Conservation (phyloP, 306 rosid species). For the Malus sieversii region DNA sequence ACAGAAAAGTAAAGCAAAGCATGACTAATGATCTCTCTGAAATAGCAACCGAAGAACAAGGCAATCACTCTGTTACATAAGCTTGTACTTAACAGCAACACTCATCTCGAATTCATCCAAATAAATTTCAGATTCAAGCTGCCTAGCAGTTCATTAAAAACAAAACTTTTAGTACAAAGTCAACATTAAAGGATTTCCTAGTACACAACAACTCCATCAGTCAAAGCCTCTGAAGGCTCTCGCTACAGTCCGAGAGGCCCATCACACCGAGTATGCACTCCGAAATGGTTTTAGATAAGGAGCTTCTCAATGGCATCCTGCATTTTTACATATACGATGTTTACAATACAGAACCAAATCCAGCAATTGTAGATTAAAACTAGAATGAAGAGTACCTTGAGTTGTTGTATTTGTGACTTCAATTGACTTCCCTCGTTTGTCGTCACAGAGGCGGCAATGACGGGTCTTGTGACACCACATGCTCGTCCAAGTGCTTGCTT, state of each 20-base stretch:
- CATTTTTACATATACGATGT: not conserved
- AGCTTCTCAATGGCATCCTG: constrained; percentile 98
- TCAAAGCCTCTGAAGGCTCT: constrained; percentile 77
- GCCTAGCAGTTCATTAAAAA: constrained; percentile 2
- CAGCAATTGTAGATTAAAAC: not conserved
- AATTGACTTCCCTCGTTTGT: constrained; percentile 88
- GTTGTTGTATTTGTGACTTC: constrained; percentile 78
- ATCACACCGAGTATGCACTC: constrained; percentile 47
- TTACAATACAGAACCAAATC: constrained; percentile 13
- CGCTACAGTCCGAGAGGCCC: constrained; percentile 58
- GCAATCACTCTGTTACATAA: constrained; percentile 7
- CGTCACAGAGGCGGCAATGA: constrained; percentile 84
- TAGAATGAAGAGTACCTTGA: constrained; percentile 43
- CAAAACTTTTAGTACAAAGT: constrained; percentile 14
- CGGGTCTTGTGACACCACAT: constrained; percentile 87
- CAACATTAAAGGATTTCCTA: constrained; percentile 25
- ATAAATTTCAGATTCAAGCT: constrained; percentile 12
- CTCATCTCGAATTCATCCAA: constrained; percentile 11
- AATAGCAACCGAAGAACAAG: not conserved
- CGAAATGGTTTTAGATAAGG: constrained; percentile 41
- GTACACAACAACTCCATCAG: constrained; percentile 49
- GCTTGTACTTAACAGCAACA: constrained; percentile 14
- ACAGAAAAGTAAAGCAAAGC: not conserved
- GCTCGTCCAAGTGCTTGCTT: constrained; percentile 96
- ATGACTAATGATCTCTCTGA: not conserved